Base-by-base conservation (phyloP, 78 protist species). In the Dictyostelium intermedium region DNA sequence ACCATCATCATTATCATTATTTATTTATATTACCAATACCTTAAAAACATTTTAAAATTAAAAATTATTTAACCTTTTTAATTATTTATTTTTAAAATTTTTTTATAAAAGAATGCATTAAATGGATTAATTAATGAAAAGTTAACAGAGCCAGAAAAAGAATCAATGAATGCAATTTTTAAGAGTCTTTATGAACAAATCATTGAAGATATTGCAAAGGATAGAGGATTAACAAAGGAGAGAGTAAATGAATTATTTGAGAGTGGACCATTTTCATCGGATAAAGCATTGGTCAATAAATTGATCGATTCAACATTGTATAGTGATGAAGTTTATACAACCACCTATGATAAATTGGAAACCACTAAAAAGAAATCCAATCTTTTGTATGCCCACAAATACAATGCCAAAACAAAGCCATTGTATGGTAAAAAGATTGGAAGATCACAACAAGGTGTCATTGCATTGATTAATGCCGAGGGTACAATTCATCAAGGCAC, bases 141-240 rank as follows among this genome's bases (percentile, higher is more conserved):
- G 27, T 37, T 91, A 74, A 91, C 95, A 18, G 85, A 69, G 1
- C 23, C 91, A 23, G 85, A 91, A 56, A 91, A 73, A 70, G 95
- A 91, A 43, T 30, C 60, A 30, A 35, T 69, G 39, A 30, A 56
- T 60, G 56, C 87, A 37, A 10, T 91, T 7, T 74, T 91, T 8
- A 82, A 41, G 14, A 35, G 50, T 43, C 7, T 91, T 2, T 63
- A 66, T 43, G 82, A 30, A 32, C 89, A 82, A 69, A 83, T 91
- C 16, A 30, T 41, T 60, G 41, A 61, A 30, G 95, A 74, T 10
- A 91, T 91, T 69, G 39, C 83, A 13, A 74, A 81, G 1, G 95
- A 91, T 11, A 81, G 95, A 80, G 25, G 23, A 9, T 13, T 91
- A 1, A 14, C 81, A 0, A 63, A 53, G 2, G 91, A 83, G 2